Percentiles rank a stretch among this genome's conserved stretches.
phyloP scores from a whole-genome alignment of 805 yeast genomes.

The Ogataea zsoltii region DNA sequence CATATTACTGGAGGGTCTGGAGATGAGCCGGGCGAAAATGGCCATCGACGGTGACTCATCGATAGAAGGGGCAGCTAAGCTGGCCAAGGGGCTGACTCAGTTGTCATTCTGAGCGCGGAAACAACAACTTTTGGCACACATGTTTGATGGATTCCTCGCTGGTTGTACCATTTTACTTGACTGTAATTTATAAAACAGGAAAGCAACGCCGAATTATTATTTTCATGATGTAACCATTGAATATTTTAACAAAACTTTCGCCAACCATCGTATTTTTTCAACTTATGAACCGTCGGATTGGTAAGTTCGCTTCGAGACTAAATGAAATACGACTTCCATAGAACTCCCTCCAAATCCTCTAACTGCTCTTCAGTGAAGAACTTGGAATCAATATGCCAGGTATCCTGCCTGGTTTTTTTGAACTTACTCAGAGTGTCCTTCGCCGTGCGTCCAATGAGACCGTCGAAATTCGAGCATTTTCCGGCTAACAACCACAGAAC shows the following conservation, averaged over 20 bases:
- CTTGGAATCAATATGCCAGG: conserved; percentile 89
- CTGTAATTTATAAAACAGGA: too few species aligned
- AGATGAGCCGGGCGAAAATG: conserved; percentile 69
- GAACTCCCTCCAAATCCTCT: conserved; percentile 90
- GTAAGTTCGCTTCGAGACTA: neutral
- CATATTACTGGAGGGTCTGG: conserved; percentile 79
- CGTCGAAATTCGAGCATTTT: conserved; percentile 70
- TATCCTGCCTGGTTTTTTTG: conserved; percentile 89
- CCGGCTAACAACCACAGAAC: conserved; percentile 69
- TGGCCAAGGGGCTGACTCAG: conserved; percentile 61
- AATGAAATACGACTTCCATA: conserved; percentile 90
- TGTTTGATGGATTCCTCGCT: too few species aligned
- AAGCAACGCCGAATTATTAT: too few species aligned
- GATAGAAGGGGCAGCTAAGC: conserved; percentile 63
- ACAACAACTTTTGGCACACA: too few species aligned
- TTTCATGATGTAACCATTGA: too few species aligned
- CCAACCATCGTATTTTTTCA: too few species aligned
- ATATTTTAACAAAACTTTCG: too few species aligned
- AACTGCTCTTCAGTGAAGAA: conserved; percentile 76
- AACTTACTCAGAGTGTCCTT: conserved; percentile 79
- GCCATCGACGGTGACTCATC: conserved; percentile 51
- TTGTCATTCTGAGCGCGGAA: conserved; percentile 64
- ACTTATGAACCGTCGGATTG: neutral
- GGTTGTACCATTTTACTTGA: too few species aligned
- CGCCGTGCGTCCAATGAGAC: conserved; percentile 80